Evolutionary conservation across 2,329 filamentous ascomycete species (phyloP).

Genomic region (Clonostachys sp.): DNA sequence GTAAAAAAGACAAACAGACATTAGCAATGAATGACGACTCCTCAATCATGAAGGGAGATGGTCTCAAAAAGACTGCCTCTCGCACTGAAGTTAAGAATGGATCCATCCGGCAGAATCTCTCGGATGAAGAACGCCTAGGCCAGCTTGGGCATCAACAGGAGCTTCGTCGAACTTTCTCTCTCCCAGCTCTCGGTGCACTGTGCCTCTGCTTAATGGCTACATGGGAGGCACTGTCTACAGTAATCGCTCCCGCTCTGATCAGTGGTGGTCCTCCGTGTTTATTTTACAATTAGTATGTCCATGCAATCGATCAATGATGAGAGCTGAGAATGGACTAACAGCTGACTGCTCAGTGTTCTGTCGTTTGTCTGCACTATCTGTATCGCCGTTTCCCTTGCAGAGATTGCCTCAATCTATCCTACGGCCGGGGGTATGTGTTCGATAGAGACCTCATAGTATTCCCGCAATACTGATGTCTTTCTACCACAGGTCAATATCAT

Average conservation of each 20-base stretch:
- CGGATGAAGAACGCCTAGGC: too few relatives aligned
- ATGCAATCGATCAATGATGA: conserved; percentile 18
- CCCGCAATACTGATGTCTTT: not conserved
- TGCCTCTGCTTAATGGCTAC: conserved; percentile 13
- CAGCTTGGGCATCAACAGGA: too few relatives aligned
- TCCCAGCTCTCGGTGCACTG: too few relatives aligned
- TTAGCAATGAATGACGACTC: too few relatives aligned
- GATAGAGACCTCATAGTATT: not conserved
- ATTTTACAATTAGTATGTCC: conserved; percentile 34
- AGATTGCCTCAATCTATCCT: conserved; percentile 30
- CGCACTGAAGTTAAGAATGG: too few relatives aligned
- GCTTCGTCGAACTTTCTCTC: too few relatives aligned
- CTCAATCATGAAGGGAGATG: too few relatives aligned
- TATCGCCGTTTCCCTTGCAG: conserved; percentile 21
- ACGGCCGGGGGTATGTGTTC: conserved; percentile 18
- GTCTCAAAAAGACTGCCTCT: too few relatives aligned
- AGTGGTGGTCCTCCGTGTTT: conserved; percentile 40
- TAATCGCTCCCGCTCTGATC: conserved; percentile 35
- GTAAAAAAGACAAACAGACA: too few relatives aligned
- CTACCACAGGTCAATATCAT: conserved; percentile 32
- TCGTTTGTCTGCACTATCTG: conserved; percentile 26
- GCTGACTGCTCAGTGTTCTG: conserved; percentile 15
- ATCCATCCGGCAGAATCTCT: too few relatives aligned
- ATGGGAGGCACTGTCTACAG: conserved; percentile 42
- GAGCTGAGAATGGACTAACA: too few relatives aligned